phyloP scores from a whole-genome alignment of 2,329 filamentous ascomycete genomes.

The Aspergillus sp. region DNA sequence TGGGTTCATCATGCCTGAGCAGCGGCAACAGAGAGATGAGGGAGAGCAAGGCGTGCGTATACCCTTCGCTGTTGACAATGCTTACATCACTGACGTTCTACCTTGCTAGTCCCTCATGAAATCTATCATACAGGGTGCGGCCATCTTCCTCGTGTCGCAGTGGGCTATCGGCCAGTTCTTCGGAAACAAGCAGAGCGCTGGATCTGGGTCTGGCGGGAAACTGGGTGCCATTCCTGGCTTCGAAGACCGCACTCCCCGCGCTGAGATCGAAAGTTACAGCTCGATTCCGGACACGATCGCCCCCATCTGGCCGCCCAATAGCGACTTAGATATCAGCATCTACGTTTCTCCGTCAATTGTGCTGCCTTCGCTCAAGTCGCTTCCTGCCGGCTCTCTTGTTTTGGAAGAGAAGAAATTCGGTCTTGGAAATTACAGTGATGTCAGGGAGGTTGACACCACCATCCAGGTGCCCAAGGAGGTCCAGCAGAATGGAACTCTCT shows the following conservation, averaged over 20 bases:
- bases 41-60: constrained; percentile 37
- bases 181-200: constrained; percentile 38
- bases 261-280: constrained; percentile 41
- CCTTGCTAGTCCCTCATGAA: constrained; percentile 45
- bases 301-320: constrained; percentile 85
- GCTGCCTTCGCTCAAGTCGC: constrained; percentile 65
- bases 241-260: constrained; percentile 62
- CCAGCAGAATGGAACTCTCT: constrained; percentile 90
- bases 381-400: constrained; percentile 71
- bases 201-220: constrained; percentile 26
- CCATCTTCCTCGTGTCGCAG: constrained; percentile 64
- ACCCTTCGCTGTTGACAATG: not conserved
- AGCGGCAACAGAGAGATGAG: constrained; percentile 42
- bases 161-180: constrained; percentile 62
- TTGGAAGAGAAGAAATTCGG: constrained; percentile 80
- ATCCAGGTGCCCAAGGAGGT: constrained; percentile 78
- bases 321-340: constrained; percentile 78
- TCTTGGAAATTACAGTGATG: constrained; percentile 78
- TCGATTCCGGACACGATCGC: constrained; percentile 72
- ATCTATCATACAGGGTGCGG: constrained; percentile 58
- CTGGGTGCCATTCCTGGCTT: constrained; percentile 63
- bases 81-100: constrained; percentile 27
- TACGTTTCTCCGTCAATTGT: constrained; percentile 78
- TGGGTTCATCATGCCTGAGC: constrained; percentile 44
- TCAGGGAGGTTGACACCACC: constrained; percentile 73